These are phyloP conservation scores for Avena eriantha DNA, from an alignment of 176 grass and related monocot species.

Conservation along the genomic window DNA sequence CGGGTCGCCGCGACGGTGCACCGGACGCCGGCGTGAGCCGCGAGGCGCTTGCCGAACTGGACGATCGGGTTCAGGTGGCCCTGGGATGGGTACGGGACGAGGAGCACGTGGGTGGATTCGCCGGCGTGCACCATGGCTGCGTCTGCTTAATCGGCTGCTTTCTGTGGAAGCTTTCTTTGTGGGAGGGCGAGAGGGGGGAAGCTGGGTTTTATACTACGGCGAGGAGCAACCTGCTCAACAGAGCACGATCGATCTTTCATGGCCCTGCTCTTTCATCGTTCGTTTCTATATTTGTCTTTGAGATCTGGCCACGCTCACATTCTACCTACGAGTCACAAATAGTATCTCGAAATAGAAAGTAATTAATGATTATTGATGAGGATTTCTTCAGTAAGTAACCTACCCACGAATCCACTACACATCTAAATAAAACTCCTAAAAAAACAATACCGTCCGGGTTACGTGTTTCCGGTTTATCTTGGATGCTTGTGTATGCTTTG, in stretches of 20 bases:
- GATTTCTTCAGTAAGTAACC: neutral
- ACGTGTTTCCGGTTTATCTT: no score
- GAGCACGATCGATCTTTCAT: neutral
- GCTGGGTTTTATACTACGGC: neutral
- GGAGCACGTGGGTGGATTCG: conserved; percentile 42
- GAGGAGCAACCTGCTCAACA: neutral
- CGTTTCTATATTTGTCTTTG: neutral
- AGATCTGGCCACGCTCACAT: neutral
- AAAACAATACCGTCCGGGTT: no score
- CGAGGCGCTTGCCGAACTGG: conserved; percentile 58
- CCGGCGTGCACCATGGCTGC: conserved; percentile 3
- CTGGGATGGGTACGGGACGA: conserved; percentile 68
- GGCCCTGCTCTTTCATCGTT: neutral
- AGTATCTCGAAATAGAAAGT: neutral
- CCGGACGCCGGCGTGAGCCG: conserved; percentile 43
- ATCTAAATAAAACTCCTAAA: neutral
- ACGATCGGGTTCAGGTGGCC: conserved; percentile 81
- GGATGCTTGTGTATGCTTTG: no score
- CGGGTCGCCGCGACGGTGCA: conserved; percentile 58
- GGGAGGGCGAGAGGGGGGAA: neutral
- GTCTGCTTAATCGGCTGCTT: neutral
- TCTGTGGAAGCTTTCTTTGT: neutral
- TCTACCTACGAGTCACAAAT: neutral
- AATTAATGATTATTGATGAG: neutral
- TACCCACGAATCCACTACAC: neutral